phyloP scores from a whole-genome alignment of 1,284 basidiomycete species.

The Tilletia caries region DNA sequence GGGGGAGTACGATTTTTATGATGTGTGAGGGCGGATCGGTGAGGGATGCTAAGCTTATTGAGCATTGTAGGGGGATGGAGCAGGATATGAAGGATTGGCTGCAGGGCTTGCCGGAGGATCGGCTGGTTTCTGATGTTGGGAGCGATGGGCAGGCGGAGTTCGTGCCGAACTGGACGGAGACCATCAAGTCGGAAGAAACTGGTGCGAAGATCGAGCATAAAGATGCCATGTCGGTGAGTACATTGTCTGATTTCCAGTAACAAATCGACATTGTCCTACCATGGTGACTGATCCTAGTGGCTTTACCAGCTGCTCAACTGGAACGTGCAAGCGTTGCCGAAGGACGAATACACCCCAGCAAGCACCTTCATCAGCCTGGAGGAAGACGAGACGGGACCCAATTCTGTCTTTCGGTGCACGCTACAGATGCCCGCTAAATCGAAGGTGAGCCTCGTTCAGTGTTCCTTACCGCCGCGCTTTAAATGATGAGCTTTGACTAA shows the following conservation, averaged over 20 bases:
- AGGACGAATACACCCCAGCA: not conserved
- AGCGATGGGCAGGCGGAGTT: slow-evolving; percentile 16
- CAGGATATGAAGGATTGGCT: slow-evolving; percentile 26
- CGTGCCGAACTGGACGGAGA: slow-evolving; percentile 4
- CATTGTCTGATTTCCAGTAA: no score
- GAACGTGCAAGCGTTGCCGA: slow-evolving; percentile 5
- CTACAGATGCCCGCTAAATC: slow-evolving; percentile 7
- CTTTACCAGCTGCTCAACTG: slow-evolving; percentile 14
- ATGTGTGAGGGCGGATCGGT: not conserved
- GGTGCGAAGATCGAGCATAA: slow-evolving; percentile 29
- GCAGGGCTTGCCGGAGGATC: slow-evolving; percentile 18
- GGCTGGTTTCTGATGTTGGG: not conserved
- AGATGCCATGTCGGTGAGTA: slow-evolving; percentile 28
- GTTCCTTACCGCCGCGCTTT: slow-evolving; percentile 10
- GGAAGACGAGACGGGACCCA: not conserved
- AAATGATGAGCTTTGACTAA: not conserved
- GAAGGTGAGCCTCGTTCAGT: slow-evolving; percentile 23
- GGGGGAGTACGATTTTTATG: not conserved
- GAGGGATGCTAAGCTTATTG: not conserved
- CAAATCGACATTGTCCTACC: slow-evolving; percentile 24
- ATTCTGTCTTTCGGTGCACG: not conserved
- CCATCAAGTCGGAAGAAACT: slow-evolving; percentile 22
- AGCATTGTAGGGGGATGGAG: slow-evolving; percentile 3
- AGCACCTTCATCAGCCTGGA: not conserved
- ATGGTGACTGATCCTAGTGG: no score